Evolutionary conservation across 176 grass and related monocot genomes (phyloP).

Genomic region (Bonia amplexicaulis): DNA sequence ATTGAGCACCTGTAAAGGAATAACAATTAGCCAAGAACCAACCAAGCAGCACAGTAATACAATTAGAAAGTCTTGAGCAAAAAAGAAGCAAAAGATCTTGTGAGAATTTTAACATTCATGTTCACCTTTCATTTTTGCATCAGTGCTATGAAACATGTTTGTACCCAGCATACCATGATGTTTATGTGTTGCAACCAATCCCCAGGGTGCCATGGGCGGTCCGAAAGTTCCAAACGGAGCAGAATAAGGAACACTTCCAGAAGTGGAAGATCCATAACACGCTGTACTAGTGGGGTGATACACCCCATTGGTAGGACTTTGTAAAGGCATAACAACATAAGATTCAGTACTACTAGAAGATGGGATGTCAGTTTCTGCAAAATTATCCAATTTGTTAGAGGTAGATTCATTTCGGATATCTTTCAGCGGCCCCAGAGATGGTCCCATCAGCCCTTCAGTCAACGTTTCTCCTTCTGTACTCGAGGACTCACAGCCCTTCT

Average conservation of each 20-base stretch:
- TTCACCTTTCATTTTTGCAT: constrained; percentile 31
- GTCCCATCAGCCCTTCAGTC: constrained; percentile 39
- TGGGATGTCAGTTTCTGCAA: constrained; percentile 49
- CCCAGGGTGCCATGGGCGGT: neutral
- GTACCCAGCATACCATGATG: constrained; percentile 9
- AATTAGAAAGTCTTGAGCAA: neutral
- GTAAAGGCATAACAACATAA: constrained; percentile 96
- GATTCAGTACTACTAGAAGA: constrained; percentile 63
- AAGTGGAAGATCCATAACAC: constrained; percentile 31
- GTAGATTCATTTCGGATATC: constrained; percentile 88
- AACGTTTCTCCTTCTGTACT: constrained; percentile 15
- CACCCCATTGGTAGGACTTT: constrained; percentile 80
- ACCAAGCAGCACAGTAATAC: neutral
- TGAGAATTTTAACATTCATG: neutral
- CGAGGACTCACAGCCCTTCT: constrained; percentile 54
- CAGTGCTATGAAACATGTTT: neutral
- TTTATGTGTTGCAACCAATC: neutral
- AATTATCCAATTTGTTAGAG: constrained; percentile 62
- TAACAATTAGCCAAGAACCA: constrained; percentile 3
- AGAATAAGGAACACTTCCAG: constrained; percentile 35
- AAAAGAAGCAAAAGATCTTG: neutral
- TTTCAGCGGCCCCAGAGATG: constrained; percentile 47
- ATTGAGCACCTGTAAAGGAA: constrained; percentile 28
- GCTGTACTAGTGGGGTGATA: constrained; percentile 48
- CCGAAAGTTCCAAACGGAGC: constrained; percentile 28